Percentiles rank a stretch among this genome's conserved stretches.
phyloP scores from a whole-genome alignment of 768 basidiomycete species.

The Amanita jacksonii region DNA sequence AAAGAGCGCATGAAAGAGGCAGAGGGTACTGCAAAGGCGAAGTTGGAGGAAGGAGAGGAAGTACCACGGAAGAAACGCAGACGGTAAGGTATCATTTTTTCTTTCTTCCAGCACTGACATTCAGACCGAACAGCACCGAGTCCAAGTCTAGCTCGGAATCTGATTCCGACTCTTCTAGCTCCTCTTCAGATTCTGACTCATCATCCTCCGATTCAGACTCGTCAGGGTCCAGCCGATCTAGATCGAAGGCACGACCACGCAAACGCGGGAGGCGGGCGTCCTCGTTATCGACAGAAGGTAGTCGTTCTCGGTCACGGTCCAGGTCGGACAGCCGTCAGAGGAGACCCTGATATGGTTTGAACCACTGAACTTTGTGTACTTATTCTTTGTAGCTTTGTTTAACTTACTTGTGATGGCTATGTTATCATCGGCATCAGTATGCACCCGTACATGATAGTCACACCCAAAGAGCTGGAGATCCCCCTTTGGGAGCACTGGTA shows the following conservation, averaged over 20 bases:
- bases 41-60: slow-evolving; percentile 24
- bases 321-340: neutral
- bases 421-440: too few species aligned
- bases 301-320: slow-evolving; percentile 3
- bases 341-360: slow-evolving; percentile 1
- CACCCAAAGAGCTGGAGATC: too few species aligned
- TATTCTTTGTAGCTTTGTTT: too few species aligned
- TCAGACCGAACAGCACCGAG: slow-evolving; percentile 5
- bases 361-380: too few species aligned
- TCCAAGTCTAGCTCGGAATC: slow-evolving; percentile 27
- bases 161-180: slow-evolving; percentile 30
- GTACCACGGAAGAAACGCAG: slow-evolving; percentile 29
- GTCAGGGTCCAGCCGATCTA: slow-evolving; percentile 9
- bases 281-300: neutral
- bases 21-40: slow-evolving; percentile 22
- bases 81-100: slow-evolving; percentile 17
- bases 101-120: neutral
- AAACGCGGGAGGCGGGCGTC: neutral
- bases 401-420: too few species aligned
- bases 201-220: slow-evolving; percentile 12
- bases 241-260: slow-evolving; percentile 1
- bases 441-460: too few species aligned
- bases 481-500: too few species aligned
- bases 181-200: slow-evolving; percentile 29
- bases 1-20: slow-evolving; percentile 50